Conservation (phyloP, 306 rosid species). For the Neltuma alba region DNA sequence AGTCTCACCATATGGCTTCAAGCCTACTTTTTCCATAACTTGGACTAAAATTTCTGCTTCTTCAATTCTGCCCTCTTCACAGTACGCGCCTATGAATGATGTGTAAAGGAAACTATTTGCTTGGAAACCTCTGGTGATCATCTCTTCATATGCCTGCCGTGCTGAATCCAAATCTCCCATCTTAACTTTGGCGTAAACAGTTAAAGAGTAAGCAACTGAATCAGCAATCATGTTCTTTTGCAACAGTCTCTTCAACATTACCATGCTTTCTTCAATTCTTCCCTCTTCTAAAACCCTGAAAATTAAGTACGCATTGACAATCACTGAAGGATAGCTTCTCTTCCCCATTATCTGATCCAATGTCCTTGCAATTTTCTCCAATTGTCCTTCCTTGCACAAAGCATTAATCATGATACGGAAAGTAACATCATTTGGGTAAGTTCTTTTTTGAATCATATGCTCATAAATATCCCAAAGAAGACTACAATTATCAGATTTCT, state of each 20-base stretch:
- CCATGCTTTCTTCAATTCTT: slow-evolving; percentile 53
- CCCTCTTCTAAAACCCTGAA: slow-evolving; percentile 58
- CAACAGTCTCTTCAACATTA: slow-evolving; percentile 72
- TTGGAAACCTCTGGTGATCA: slow-evolving; percentile 68
- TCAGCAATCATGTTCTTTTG: slow-evolving; percentile 72
- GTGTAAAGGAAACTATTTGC: slow-evolving; percentile 67
- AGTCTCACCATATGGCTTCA: slow-evolving; percentile 62
- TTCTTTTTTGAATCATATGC: slow-evolving; percentile 62
- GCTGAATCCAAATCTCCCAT: slow-evolving; percentile 52
- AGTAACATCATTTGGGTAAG: slow-evolving; percentile 57
- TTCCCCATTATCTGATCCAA: slow-evolving; percentile 61
- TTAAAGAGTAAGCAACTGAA: slow-evolving; percentile 62
- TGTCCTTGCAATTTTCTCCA: slow-evolving; percentile 50
- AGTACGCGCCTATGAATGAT: slow-evolving; percentile 61
- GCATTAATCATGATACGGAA: slow-evolving; percentile 60
- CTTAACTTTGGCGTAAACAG: slow-evolving; percentile 55
- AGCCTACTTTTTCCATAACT: slow-evolving; percentile 63
- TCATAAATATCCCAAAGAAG: slow-evolving; percentile 75
- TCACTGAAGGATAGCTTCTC: slow-evolving; percentile 58
- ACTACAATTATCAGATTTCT: slow-evolving; percentile 45
- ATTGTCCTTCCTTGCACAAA: slow-evolving; percentile 77
- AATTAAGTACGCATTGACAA: slow-evolving; percentile 60
- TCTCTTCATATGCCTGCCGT: slow-evolving; percentile 55
- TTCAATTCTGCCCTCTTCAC: slow-evolving; percentile 58
- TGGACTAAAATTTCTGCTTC: slow-evolving; percentile 55